Evolutionary conservation across 495 filamentous ascomycete species (phyloP), one percentile per base, ranked within the genome.

Genomic region (Coniosporium apollinis): DNA sequence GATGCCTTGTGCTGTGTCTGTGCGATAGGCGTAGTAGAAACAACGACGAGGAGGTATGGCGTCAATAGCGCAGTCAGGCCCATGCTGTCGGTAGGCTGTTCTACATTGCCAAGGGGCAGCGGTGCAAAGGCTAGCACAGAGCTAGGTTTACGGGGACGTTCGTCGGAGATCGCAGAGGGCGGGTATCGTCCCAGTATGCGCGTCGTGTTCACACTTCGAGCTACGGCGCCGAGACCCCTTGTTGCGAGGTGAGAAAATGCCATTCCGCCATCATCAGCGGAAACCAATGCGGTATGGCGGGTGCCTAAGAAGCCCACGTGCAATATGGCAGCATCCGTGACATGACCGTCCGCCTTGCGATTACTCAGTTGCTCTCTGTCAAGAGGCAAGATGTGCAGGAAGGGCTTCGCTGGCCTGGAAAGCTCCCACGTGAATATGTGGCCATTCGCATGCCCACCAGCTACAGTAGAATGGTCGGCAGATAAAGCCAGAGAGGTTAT

Each of bases 391-490:
- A 99, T 84, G 30, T 80, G 76, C 22, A 99, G 69, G 47, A 99
- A 99, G 2, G 86, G 89, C 28, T 76, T 69, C 3, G 82, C 74
- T 17, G 79, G 71, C 30, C 76, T 68, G 14, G 74, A 69, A 18
- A 89, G 74, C 49, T 99, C 89, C 89, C 89, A 99, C 2, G 87
- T 96, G 46, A 94, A 99, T 13, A 99, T 94, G 51, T 76, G 74
- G 10, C 89, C 89, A 42, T 74, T 80, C 9, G 74, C 74, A 67
- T 99, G 89, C 2, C 89, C 89, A 29, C 74, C 79, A 21, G 83
- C 89, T 46, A 96, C 66, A 11, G 84, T 94, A 5, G 80, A 75
- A 55, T 94, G 81, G 48, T 99, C 89, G 29, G 86, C 87, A 19
- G 89, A 94, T 37, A 94, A 71, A 4, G 85, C 84, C 35, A 99